Evolutionary conservation across 805 yeast species (phyloP).

Genomic region (Isabelozyma gotoi): DNA sequence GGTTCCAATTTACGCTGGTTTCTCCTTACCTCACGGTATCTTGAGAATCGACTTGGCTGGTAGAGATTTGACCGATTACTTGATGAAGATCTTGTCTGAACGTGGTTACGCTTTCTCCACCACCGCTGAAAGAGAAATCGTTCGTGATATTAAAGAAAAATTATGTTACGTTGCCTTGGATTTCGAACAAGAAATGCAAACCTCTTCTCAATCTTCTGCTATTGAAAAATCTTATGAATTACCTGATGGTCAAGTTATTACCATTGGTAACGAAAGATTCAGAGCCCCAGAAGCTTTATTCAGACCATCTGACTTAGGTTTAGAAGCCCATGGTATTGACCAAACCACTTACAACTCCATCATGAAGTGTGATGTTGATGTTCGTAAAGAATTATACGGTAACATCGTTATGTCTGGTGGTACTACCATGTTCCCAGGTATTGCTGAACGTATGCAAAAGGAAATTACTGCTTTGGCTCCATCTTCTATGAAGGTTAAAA

Average conservation of each 20-base stretch:
- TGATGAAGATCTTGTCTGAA: constrained; percentile 97
- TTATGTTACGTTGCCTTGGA: constrained; percentile 98
- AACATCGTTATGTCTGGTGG: constrained; percentile 99
- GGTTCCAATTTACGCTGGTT: constrained; percentile 99
- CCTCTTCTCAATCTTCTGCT: constrained; percentile 96
- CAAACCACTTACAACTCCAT: constrained; percentile 94
- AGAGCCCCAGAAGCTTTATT: constrained; percentile 99
- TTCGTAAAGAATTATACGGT: constrained; percentile 97
- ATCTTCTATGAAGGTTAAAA: constrained; percentile 99
- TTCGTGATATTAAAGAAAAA: constrained; percentile 94
- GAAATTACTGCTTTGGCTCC: constrained; percentile 99
- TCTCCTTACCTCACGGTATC: constrained; percentile 98
- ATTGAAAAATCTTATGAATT: constrained; percentile 98
- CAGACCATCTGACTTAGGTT: constrained; percentile 91
- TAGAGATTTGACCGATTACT: constrained; percentile 98
- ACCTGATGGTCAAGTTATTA: constrained; percentile 99
- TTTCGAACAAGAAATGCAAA: constrained; percentile 99
- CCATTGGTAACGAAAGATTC: constrained; percentile 99
- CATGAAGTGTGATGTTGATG: constrained; percentile 98
- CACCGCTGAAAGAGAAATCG: constrained; percentile 98
- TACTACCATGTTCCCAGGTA: constrained; percentile 99
- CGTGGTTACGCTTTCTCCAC: constrained; percentile 99
- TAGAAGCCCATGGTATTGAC: constrained; percentile 98
- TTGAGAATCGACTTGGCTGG: constrained; percentile 99
- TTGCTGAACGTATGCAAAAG: constrained; percentile 99